Base-by-base conservation (phyloP, 495 filamentous ascomycete genomes). In the Penicillium soppii region DNA sequence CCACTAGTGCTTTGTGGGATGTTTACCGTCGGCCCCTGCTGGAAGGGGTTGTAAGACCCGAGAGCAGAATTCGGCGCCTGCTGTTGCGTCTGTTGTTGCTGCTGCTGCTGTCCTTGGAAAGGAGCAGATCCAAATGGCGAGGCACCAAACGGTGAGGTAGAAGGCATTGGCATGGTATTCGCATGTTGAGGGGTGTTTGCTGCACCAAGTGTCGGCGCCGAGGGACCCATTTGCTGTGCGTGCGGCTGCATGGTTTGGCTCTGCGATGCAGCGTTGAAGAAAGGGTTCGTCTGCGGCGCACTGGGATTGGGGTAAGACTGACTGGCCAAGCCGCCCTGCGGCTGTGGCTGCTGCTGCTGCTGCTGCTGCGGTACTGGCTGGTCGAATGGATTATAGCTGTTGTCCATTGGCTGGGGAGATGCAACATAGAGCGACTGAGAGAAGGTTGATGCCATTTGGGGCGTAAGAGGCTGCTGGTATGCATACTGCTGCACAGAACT, bases 381-480 rank as follows among this genome's bases (percentile, higher is more conserved):
- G 49, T 87, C 79, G 68, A 89, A 89, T 3, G 86, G 86, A 59
- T 90, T 91, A 61, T 86, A 80, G 48, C 68, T 63, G 61, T 62
- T 59, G 40, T 68, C 71, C 52, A 66, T 52, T 42, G 55, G 56
- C 47, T 81, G 72, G n/a, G 71, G 71, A 3, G 74, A 77, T 2
- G 63, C 56, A 30, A 64, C 65, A 54, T 65, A 73, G 43, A 53
- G 58, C 49, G 75, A 76, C 53, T 87, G 85, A 13, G 71, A 66
- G 25, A 75, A 74, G 13, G 78, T 68, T 29, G 81, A 72, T n/a
- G 82, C 75, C 16, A 83, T 71, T 10, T 81, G 82, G 15, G 82
- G 83, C 2, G 80, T 83, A 60, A 81, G 81, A 36, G 82, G 72
- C 50, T 81, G 83, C 57, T 73, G 79, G 42, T 77, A 74, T 32